A percentile compares a stretch with the other conserved stretches of the same genome.
These are phyloP conservation scores for Asterophora parasitica DNA, from an alignment of 768 basidiomycete species.

Conservation along the genomic window DNA sequence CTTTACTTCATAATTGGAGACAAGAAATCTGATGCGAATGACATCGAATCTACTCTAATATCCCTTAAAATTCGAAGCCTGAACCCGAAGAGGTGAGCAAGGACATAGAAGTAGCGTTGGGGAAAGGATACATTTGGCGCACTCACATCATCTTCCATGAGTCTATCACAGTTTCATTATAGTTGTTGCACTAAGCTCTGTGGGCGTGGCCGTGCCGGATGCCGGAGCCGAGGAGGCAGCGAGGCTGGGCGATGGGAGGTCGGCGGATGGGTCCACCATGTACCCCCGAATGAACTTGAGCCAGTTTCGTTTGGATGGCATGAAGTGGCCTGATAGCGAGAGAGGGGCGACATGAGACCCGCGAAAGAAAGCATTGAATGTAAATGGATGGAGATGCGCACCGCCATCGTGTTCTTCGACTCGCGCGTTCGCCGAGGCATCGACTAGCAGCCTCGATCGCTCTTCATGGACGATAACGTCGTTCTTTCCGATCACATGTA, in stretches of 20 bases:
- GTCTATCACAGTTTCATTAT: constrained; percentile 24
- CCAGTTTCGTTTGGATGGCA: constrained; percentile 76
- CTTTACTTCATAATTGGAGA: too few relatives aligned
- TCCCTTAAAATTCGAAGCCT: too few relatives aligned
- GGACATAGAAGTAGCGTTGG: too few relatives aligned
- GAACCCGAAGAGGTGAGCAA: too few relatives aligned
- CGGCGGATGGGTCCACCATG: constrained; percentile 45
- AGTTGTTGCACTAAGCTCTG: constrained; percentile 16
- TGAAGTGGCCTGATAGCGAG: constrained; percentile 61
- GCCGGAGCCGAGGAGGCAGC: constrained; percentile 28
- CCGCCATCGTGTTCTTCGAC: constrained; percentile 81
- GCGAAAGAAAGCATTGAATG: too few relatives aligned
- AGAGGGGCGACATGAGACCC: neutral
- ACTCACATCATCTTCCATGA: constrained; percentile 1
- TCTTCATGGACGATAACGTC: constrained; percentile 74
- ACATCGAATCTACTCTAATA: too few relatives aligned
- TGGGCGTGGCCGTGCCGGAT: constrained; percentile 48
- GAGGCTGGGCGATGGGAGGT: constrained; percentile 41
- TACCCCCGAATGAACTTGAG: constrained; percentile 69
- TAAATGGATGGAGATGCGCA: constrained; percentile 30
- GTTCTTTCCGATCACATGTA: constrained; percentile 74
- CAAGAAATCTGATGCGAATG: too few relatives aligned
- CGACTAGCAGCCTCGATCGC: constrained; percentile 53
- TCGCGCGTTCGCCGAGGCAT: constrained; percentile 49
- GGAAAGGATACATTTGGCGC: too few relatives aligned